Base-by-base conservation (phyloP, 1,139 yeast species). In the Pneumocystis carinii region DNA sequence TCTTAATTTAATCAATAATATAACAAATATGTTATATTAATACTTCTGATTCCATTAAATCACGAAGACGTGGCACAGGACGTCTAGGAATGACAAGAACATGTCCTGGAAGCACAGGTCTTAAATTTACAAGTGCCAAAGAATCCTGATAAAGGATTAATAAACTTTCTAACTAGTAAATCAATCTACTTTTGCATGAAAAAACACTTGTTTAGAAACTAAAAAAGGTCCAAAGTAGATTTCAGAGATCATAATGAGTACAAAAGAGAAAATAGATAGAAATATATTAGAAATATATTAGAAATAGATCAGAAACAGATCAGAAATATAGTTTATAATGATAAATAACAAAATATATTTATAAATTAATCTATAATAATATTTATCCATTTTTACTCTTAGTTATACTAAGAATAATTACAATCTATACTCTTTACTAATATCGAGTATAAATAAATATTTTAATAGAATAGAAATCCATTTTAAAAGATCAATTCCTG, bases 21-120 rank as follows among this genome's bases (percentile, higher is more conserved):
- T 24, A 48, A 12, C n/a, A 38, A 14, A n/a, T 3, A 14, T 1
- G n/a, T 38, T 15, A 87, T 72, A 90, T 97, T 1, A 76, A 72
- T 12, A 85, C 81, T 75, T 90, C 97, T 63, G 82, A 89, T 0
- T 77, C 74, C 1, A 83, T 79, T 64, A 90, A 76, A 67, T 87
- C 92, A 24, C 82, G 79, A 62, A 90, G 77, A 41, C 89, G 75
- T 3, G 80, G 75, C 12, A 84, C 90, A 2, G 78, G 75, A 32
- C 96, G 77, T 17, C 81, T 72, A 0, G 97, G 97, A 1, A 89
- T 90, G n/a, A 90, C 82, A 24, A 90, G 77, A 0, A 89, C 78
- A 69, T 90, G 97, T 1, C 97, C 97, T 0, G 94, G 89, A 0
- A 88, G 87, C 65, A 90, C 77, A 0, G 97, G 97, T 72, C 87